A percentile compares a stretch with the other conserved stretches of the same genome.
phyloP scores from a whole-genome alignment of 2,329 filamentous ascomycete genomes.

The Calonectria pseudoturangicola region DNA sequence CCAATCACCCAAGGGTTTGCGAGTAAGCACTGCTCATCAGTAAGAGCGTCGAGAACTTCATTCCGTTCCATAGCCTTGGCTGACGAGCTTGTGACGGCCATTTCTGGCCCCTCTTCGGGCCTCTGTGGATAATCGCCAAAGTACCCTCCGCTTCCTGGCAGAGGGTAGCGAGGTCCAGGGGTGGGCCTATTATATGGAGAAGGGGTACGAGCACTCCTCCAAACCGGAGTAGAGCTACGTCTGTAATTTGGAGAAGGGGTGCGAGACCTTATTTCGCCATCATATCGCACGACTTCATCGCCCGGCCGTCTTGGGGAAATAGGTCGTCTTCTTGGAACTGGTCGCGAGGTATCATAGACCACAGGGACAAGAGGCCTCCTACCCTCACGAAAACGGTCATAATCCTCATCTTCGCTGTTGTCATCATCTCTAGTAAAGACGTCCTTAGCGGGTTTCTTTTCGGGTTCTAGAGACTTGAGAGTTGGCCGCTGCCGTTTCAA shows the following conservation, averaged over 20 bases:
- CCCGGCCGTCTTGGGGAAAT: neutral
- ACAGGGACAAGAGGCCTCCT: no score
- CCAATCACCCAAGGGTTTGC: constrained; percentile 20
- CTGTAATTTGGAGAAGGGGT: neutral
- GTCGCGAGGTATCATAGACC: neutral
- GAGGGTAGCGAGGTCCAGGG: no score
- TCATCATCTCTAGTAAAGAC: neutral
- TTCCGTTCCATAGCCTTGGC: neutral
- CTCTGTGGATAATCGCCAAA: no score
- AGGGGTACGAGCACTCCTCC: no score
- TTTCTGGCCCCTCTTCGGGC: neutral
- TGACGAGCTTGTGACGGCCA: neutral
- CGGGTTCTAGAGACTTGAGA: neutral
- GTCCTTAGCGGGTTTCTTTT: neutral
- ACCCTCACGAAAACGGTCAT: no score
- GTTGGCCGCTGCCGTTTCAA: neutral
- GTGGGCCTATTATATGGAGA: no score
- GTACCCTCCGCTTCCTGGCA: neutral
- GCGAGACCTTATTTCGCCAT: neutral
- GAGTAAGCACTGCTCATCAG: constrained; percentile 22
- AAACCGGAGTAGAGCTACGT: neutral
- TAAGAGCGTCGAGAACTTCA: constrained; percentile 8
- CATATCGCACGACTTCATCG: neutral
- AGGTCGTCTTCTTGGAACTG: neutral
- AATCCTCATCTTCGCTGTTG: neutral